Percentiles rank a stretch among this genome's conserved stretches.
phyloP scores from a whole-genome alignment of 352 stramenopile genomes.

The Pythium oligandrum region DNA sequence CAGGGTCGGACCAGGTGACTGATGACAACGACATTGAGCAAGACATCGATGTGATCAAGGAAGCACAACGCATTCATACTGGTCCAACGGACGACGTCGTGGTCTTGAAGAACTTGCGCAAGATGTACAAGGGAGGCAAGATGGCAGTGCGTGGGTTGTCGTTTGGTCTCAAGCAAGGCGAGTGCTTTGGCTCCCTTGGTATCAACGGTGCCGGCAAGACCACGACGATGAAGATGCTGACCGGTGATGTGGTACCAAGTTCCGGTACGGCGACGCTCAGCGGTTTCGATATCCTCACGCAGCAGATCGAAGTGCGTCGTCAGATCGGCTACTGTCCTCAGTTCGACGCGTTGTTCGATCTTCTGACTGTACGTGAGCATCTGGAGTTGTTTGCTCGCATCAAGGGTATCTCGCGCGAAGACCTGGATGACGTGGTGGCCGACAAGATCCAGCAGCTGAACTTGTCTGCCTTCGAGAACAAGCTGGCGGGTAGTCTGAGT shows the following conservation, averaged over 20 bases:
- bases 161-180: constrained; percentile 79
- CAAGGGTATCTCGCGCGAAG: constrained; percentile 65
- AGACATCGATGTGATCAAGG: constrained; percentile 21
- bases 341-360: constrained; percentile 82
- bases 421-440: constrained; percentile 46
- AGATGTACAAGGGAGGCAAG: constrained; percentile 87
- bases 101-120: constrained; percentile 63
- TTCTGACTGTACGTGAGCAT: constrained; percentile 84
- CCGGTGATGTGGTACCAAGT: constrained; percentile 70
- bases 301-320: constrained; percentile 66
- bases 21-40: constrained; percentile 15
- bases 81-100: constrained; percentile 29
- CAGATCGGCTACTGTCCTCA: constrained; percentile 93
- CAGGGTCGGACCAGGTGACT: constrained; percentile 1
- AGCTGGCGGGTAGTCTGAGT: constrained; percentile 57
- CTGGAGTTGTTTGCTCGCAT: constrained; percentile 87
- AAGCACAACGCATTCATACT: constrained; percentile 12
- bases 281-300: constrained; percentile 74
- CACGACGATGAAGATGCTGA: constrained; percentile 96
- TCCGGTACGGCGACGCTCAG: too few species aligned
- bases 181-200: constrained; percentile 94
- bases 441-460: constrained; percentile 73
- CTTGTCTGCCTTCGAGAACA: constrained; percentile 63
- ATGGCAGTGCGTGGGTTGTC: constrained; percentile 67
- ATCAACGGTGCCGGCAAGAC: constrained; percentile 95